Base-by-base conservation (phyloP, 2,329 filamentous ascomycete species). In the Stromatinia cepivora region DNA sequence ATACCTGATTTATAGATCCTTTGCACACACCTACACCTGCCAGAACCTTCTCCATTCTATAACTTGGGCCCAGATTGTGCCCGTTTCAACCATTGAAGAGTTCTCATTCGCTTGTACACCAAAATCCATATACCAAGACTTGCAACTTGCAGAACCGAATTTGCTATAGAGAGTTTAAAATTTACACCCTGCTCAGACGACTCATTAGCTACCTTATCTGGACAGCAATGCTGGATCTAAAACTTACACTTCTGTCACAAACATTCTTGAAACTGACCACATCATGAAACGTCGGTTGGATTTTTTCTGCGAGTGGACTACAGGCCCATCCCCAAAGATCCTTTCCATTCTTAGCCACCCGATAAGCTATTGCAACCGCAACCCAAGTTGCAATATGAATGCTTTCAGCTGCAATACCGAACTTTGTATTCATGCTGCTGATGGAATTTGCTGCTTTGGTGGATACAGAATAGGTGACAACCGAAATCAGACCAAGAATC, bases 321-420 rank as follows among this genome's bases (percentile, higher is more conserved):
- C 71, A 75, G 1, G 72, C 72, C 72, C 73, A 75, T 3, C 71
- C 71, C 73, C 72, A 75, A 4, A 75, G 68, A 69, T 75, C 70
- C 11, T 71, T 72, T 15, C 71, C 72, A 4, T 67, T 72, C 66
- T 71, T 75, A 0, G 71, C 72, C 4, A 70, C 65, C 22, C 72
- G 61, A 69, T 74, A 75, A 31, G 70, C 36, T 39, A 71, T 62
- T 2, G 70, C 72, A 2, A 73, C 71, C 2, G 67, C 70, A 34
- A 74, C 69, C 73, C 70, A 75, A 15, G 70, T 62, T 0, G 70
- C 34, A 45, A 74, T 56, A 28, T 73, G 71, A 8, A 39, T 66
- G 7, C 66, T 15, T 63, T 75, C 71, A 20, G 68, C 53, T 28
- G 64, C 62, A 28, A 70, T 66, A 9, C 65, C 53, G 22, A 72